phyloP scores from a whole-genome alignment of 768 basidiomycete genomes.

The Mrakia frigida region DNA sequence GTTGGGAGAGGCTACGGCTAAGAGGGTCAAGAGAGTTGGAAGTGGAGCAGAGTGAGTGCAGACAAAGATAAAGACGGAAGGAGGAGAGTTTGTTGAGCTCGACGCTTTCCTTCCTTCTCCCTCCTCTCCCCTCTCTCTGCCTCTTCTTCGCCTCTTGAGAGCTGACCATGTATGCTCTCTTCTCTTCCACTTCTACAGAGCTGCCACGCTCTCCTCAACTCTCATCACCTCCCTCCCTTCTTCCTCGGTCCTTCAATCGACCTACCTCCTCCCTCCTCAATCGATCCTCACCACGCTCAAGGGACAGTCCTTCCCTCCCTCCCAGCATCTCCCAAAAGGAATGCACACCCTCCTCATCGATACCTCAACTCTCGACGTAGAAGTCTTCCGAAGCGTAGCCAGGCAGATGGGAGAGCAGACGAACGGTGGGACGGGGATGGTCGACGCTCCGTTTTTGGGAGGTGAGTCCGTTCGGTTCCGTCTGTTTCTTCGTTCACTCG shows the following conservation, averaged over 20 bases:
- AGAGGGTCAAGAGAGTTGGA: slow-evolving; percentile 16
- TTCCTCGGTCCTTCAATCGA: slow-evolving; percentile 31
- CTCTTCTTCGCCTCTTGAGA: slow-evolving; percentile 8
- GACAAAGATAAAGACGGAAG: neutral
- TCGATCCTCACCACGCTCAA: slow-evolving; percentile 34
- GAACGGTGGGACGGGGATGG: slow-evolving; percentile 9
- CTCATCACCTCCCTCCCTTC: slow-evolving; percentile 32
- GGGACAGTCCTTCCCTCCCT: slow-evolving; percentile 31
- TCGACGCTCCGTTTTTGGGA: slow-evolving; percentile 19
- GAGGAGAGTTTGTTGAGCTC: slow-evolving; percentile 7
- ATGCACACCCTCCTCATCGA: slow-evolving; percentile 33
- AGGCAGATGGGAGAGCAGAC: slow-evolving; percentile 26
- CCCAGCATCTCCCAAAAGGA: slow-evolving; percentile 34
- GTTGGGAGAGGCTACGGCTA: neutral
- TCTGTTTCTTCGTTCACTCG: neutral
- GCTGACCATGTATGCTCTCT: slow-evolving; percentile 4
- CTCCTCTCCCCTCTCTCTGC: neutral
- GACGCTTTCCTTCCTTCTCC: neutral
- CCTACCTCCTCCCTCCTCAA: slow-evolving; percentile 33
- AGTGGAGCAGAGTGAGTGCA: slow-evolving; percentile 21
- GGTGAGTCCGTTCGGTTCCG: neutral
- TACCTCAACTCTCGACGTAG: slow-evolving; percentile 8
- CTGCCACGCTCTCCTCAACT: slow-evolving; percentile 23
- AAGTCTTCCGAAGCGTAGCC: slow-evolving; percentile 32
- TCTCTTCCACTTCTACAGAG: slow-evolving; percentile 20